Evolutionary conservation across 495 filamentous ascomycete species (phyloP).

Genomic region (Sordaria brevicollis): DNA sequence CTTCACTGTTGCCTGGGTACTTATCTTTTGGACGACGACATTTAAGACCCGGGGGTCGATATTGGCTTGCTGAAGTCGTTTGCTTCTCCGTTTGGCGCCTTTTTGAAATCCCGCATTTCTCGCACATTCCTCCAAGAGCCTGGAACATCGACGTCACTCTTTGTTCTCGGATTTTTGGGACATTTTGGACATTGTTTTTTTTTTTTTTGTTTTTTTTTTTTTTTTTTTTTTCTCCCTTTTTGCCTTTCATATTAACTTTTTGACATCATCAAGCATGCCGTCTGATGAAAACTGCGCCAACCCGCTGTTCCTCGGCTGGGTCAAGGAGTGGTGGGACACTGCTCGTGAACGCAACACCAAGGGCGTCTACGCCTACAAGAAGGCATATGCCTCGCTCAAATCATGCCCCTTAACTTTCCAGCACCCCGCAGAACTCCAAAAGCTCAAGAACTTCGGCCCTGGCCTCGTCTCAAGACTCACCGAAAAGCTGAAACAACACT

Average conservation of each 20-base stretch:
- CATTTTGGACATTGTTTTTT: background rate
- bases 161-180: background rate
- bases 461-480: constrained; percentile 63
- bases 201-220: background rate
- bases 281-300: constrained; percentile 48
- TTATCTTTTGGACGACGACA: background rate
- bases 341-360: constrained; percentile 64
- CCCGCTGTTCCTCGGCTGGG: constrained; percentile 62
- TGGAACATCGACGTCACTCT: background rate
- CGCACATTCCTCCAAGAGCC: background rate
- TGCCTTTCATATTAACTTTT: background rate
- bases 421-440: constrained; percentile 64
- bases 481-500: constrained; percentile 55
- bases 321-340: constrained; percentile 71
- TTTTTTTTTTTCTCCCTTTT: background rate
- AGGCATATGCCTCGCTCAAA: constrained; percentile 73
- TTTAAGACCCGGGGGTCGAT: background rate
- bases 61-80: background rate
- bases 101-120: background rate
- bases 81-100: background rate
- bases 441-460: constrained; percentile 61
- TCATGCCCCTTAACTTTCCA: constrained; percentile 62
- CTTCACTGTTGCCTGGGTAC: background rate
- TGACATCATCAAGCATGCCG: constrained; percentile 13
- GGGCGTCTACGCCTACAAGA: constrained; percentile 62